These are phyloP conservation scores for Pachyrhizus erosus DNA, from an alignment of 306 rosid genomes.

Conservation along the genomic window DNA sequence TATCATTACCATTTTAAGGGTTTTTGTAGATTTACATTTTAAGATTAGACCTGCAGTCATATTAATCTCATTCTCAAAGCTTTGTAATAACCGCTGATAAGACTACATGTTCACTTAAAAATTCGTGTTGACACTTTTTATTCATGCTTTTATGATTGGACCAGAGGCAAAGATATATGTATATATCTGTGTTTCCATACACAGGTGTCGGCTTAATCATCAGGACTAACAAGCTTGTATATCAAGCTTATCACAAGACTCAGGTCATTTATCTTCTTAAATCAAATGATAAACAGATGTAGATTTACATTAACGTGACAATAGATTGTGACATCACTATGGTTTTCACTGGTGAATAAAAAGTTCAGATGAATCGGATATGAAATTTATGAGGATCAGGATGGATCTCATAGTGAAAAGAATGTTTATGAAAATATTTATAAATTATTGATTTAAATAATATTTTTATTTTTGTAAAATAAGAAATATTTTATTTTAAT, in stretches of 20 bases:
- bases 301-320: slow-evolving; percentile 9
- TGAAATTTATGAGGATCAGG: too few relatives aligned
- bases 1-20: neutral
- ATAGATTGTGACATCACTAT: slow-evolving; percentile 14
- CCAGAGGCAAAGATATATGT: neutral
- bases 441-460: too few relatives aligned
- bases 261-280: neutral
- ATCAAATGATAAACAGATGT: neutral
- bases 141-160: slow-evolving; percentile 19
- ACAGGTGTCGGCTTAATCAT: slow-evolving; percentile 43
- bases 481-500: too few relatives aligned
- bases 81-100: slow-evolving; percentile 2
- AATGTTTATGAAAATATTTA: too few relatives aligned
- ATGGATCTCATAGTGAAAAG: too few relatives aligned
- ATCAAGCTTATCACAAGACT: slow-evolving; percentile 24
- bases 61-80: neutral
- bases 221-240: slow-evolving; percentile 8
- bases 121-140: neutral
- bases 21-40: neutral
- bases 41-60: neutral
- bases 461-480: too few relatives aligned
- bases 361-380: too few relatives aligned
- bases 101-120: neutral
- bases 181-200: slow-evolving; percentile 30
- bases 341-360: too few relatives aligned